Evolutionary conservation across 225 moss, liverwort and hornwort genomes (phyloP).

Genomic region (Anthoceros angustus): DNA sequence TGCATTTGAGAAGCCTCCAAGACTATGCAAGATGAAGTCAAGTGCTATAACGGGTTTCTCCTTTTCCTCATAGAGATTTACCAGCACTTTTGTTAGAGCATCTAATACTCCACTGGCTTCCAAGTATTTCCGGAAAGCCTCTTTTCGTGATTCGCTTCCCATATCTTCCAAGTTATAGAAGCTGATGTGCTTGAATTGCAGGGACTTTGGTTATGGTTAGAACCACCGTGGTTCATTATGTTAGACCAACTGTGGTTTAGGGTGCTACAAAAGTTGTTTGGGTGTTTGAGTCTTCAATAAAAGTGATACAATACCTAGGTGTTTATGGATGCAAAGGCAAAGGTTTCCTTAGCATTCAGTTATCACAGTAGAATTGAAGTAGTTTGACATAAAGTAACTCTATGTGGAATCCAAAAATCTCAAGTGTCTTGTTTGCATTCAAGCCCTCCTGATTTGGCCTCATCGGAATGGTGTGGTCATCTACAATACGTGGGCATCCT

Average conservation of each 20-base stretch:
- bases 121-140: constrained; percentile 85
- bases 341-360: background rate
- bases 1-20: constrained; percentile 57
- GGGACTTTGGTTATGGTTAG: too few species aligned
- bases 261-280: background rate
- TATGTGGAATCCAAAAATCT: too few species aligned
- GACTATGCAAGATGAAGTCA: constrained; percentile 59
- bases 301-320: background rate
- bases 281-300: background rate
- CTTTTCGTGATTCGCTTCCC: constrained; percentile 96
- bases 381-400: too few species aligned
- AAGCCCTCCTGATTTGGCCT: too few species aligned
- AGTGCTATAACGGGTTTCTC: constrained; percentile 69
- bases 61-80: constrained; percentile 64
- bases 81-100: constrained; percentile 83
- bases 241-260: background rate
- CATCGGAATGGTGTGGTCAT: too few species aligned
- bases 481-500: too few species aligned
- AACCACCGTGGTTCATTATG: too few species aligned
- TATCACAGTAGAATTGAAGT: too few species aligned
- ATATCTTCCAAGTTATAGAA: background rate
- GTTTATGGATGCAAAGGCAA: background rate
- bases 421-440: too few species aligned
- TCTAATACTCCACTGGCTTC: constrained; percentile 82
- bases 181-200: too few species aligned